Base-by-base conservation (phyloP, 2,329 filamentous ascomycete genomes). In the Colletotrichum coccodes region DNA sequence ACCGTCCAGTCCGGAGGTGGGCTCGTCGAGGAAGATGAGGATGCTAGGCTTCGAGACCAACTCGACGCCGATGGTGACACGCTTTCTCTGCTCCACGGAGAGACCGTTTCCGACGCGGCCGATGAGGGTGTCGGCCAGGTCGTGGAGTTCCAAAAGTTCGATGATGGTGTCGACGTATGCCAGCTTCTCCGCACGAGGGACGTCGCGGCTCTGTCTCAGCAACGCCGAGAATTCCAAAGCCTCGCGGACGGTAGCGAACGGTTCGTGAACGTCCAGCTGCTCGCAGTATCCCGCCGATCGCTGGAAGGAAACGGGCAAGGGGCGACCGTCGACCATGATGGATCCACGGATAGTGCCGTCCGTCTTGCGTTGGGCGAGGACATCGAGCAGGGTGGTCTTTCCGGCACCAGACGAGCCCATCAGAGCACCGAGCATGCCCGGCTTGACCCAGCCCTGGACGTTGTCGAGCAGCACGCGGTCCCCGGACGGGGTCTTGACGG, bases 301-400 rank as follows among this genome's bases (percentile, higher is more conserved):
- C 75, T 94, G 92, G 83, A 95, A 95, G 0, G 91, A 92, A 2
- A 89, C 85, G 34, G 93, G 91, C 6, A 92, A 86, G 12, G 88
- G 89, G 9, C 87, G 87, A 1, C 93, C 93, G 71, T 95, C 92
- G 18, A 95, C 92, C 68, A 94, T 78, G 84, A 95, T 92, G 59
- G 92, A 90, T 50, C 93, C 93, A 21, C 82, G 83, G 30, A 95
- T 92, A 3, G 92, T 90, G 72, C 93, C 93, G 80, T 93, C 92
- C 1, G 91, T 94, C 67, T 92, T 92, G 73, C 93, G 89, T 70
- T 92, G 92, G 6, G 94, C 94, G 36, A 97, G 85, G 3, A 94
- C 92, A 77, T 97, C 94, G 7, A 97, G 83, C 3, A 97, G 86
- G 0, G 94, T 96, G 0, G 94, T 97, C 80, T 97, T 97, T 59